Evolutionary conservation across 2,329 filamentous ascomycete species (phyloP).

Genomic region (Aspergillus fijiensis): DNA sequence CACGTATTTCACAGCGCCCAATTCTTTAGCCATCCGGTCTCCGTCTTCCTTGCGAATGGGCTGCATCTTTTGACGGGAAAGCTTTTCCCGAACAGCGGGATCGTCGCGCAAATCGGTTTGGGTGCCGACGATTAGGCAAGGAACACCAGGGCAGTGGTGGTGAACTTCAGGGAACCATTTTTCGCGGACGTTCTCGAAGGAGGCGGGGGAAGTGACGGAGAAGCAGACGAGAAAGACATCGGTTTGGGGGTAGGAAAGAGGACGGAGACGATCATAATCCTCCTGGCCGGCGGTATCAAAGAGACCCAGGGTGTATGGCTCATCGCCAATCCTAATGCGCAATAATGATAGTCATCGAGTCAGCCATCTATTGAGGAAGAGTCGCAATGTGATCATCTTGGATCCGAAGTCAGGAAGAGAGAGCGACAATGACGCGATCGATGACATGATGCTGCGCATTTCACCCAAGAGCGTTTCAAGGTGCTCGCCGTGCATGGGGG

Average conservation of each 20-base stretch:
- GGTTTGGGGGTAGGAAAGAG: slow-evolving; percentile 95
- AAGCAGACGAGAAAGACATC: slow-evolving; percentile 99
- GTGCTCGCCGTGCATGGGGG: neutral
- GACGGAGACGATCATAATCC: slow-evolving; percentile 96
- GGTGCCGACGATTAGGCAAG: slow-evolving; percentile 95
- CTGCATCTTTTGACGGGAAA: slow-evolving; percentile 92
- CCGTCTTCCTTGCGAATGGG: slow-evolving; percentile 91
- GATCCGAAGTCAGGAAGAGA: neutral
- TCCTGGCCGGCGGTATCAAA: slow-evolving; percentile 99
- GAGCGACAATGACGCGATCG: neutral
- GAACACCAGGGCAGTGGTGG: slow-evolving; percentile 96
- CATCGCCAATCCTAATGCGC: slow-evolving; percentile 83
- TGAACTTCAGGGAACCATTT: slow-evolving; percentile 99
- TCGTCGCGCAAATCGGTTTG: slow-evolving; percentile 96
- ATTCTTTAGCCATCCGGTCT: slow-evolving; percentile 92
- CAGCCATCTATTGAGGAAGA: neutral
- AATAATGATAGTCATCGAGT: slow-evolving; percentile 8
- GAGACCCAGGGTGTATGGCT: slow-evolving; percentile 93
- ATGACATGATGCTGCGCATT: neutral
- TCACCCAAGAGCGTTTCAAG: neutral
- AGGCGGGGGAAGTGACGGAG: slow-evolving; percentile 93
- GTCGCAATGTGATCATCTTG: neutral
- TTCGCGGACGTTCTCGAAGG: slow-evolving; percentile 98
- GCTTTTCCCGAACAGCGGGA: slow-evolving; percentile 80
- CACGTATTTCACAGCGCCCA: slow-evolving; percentile 98